A percentile compares a stretch with the other conserved stretches of the same genome.
phyloP scores from a whole-genome alignment of 495 filamentous ascomycete genomes.

The Margaritispora aquatica region DNA sequence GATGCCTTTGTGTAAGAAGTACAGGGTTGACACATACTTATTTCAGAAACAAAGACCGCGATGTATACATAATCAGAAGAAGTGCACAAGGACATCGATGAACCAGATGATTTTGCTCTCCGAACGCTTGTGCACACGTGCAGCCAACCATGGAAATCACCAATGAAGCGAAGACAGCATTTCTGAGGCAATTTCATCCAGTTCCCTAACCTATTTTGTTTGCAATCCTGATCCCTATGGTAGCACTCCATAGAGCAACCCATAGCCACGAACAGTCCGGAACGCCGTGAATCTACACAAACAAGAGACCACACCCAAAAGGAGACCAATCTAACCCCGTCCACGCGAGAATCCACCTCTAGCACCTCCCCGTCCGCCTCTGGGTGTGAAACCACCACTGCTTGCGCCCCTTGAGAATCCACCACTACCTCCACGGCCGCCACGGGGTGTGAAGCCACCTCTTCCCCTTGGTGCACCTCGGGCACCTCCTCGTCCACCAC shows the following conservation, averaged over 20 bases:
- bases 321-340: slow-evolving; percentile 15
- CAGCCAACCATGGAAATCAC: too few relatives aligned
- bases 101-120: too few relatives aligned
- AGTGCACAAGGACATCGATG: too few relatives aligned
- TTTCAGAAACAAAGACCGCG: too few relatives aligned
- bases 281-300: slow-evolving; percentile 14
- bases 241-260: slow-evolving; percentile 3
- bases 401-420: slow-evolving; percentile 37
- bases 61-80: too few relatives aligned
- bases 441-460: slow-evolving; percentile 37
- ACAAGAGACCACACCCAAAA: not conserved
- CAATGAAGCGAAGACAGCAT: not conserved
- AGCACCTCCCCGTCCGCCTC: slow-evolving; percentile 34
- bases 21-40: too few relatives aligned
- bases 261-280: slow-evolving; percentile 4
- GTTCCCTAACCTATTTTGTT: slow-evolving; percentile 2
- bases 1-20: too few relatives aligned
- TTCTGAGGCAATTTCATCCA: not conserved
- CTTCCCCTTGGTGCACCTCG: slow-evolving; percentile 48
- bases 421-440: slow-evolving; percentile 37
- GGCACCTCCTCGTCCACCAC: slow-evolving; percentile 34
- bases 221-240: slow-evolving; percentile 1
- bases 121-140: too few relatives aligned
- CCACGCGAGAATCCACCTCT: slow-evolving; percentile 24
- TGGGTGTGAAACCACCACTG: slow-evolving; percentile 35